A percentile compares a stretch with the other conserved stretches of the same genome.
These are phyloP conservation scores for Daldinia sp. DNA, from an alignment of 2,329 filamentous ascomycete species.

Conservation along the genomic window DNA sequence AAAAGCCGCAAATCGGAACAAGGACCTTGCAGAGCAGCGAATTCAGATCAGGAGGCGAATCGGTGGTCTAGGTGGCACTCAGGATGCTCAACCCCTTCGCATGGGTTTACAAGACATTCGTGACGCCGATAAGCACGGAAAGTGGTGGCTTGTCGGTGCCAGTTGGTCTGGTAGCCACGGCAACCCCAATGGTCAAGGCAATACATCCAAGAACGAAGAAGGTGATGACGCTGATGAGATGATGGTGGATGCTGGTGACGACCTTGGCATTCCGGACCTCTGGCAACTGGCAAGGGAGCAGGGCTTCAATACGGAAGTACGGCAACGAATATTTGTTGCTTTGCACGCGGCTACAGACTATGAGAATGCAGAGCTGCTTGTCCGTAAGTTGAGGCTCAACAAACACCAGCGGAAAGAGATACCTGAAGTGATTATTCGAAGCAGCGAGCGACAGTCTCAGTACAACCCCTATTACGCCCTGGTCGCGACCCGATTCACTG, in stretches of 20 bases:
- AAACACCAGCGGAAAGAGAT: constrained; percentile 88
- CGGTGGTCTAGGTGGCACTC: constrained; percentile 75
- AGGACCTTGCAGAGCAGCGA: constrained; percentile 82
- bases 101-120: constrained; percentile 86
- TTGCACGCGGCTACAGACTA: constrained; percentile 88
- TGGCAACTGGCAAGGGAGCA: constrained; percentile 80
- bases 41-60: constrained; percentile 90
- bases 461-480: constrained; percentile 97
- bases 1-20: constrained; percentile 78
- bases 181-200: constrained; percentile 1
- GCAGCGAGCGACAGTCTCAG: constrained; percentile 81
- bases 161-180: constrained; percentile 74
- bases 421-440: constrained; percentile 87
- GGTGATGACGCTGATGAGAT: constrained; percentile 52
- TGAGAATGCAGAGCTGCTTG: constrained; percentile 83
- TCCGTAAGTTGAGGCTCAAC: constrained; percentile 86
- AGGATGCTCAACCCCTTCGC: constrained; percentile 77
- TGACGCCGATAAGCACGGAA: constrained; percentile 86
- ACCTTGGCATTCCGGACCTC: constrained; percentile 74
- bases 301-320: constrained; percentile 87
- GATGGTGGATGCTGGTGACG: constrained; percentile 52
- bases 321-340: constrained; percentile 91
- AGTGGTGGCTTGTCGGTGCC: constrained; percentile 99
- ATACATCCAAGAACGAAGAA: constrained; percentile 34
- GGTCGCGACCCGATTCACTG: constrained; percentile 82